A percentile compares a stretch with the other conserved stretches of the same genome.
Evolutionary conservation across 176 grass and related monocot genomes (phyloP).

Genomic region (Guadua angustifolia): DNA sequence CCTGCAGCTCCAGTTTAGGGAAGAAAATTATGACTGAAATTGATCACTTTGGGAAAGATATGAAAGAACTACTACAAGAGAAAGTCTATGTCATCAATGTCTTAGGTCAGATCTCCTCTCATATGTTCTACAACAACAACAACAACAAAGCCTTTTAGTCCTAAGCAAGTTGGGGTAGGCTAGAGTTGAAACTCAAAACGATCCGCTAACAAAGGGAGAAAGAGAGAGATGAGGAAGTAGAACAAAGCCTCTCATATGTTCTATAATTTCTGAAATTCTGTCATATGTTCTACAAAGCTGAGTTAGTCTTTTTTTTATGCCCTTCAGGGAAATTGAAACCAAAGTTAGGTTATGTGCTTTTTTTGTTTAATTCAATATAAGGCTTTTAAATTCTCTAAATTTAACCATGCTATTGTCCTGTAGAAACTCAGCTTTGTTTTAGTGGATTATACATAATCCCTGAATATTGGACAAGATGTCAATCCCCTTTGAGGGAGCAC

Average conservation of each 20-base stretch:
- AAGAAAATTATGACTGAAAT: constrained; percentile 63
- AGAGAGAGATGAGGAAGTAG: no score
- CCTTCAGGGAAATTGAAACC: not conserved
- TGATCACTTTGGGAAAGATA: constrained; percentile 67
- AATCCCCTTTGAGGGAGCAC: no score
- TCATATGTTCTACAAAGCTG: not conserved
- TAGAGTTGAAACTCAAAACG: no score
- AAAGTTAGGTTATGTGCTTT: not conserved
- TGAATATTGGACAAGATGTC: not conserved
- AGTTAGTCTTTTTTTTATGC: not conserved
- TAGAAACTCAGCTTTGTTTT: constrained; percentile 21
- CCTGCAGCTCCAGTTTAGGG: constrained; percentile 59
- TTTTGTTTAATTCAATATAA: not conserved
- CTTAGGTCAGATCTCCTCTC: constrained; percentile 57
- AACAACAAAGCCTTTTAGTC: no score
- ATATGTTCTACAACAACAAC: constrained; percentile 5
- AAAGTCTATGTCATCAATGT: constrained; percentile 81
- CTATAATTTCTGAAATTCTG: constrained; percentile 16
- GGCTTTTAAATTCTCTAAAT: not conserved
- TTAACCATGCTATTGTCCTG: not conserved
- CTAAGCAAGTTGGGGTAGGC: no score
- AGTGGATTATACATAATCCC: constrained; percentile 13
- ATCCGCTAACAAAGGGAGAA: no score
- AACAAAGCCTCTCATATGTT: not conserved
- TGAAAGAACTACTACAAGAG: constrained; percentile 82